phyloP scores from a whole-genome alignment of 768 basidiomycete genomes.

The Pseudohyphozyma bogoriensis region DNA sequence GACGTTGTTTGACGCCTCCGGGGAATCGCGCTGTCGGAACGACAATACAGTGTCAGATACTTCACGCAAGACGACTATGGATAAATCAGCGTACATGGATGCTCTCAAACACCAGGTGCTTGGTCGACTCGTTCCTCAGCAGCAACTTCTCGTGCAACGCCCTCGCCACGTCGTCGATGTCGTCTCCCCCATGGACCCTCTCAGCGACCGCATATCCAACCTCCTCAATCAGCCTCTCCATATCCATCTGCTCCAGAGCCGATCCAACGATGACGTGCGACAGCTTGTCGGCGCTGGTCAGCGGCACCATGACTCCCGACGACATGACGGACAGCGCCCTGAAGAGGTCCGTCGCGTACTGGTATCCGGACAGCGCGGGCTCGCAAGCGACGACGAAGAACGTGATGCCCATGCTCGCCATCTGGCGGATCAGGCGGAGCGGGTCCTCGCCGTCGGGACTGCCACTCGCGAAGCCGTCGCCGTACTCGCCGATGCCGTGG shows the following conservation, averaged over 20 bases:
- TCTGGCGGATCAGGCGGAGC: slow-evolving; percentile 67
- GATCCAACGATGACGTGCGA: slow-evolving; percentile 93
- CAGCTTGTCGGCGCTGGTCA: slow-evolving; percentile 87
- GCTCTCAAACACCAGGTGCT: slow-evolving; percentile 89
- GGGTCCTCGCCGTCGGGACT: slow-evolving; percentile 83
- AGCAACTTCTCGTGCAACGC: slow-evolving; percentile 86
- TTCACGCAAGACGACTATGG: too few species aligned
- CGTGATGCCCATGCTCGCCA: slow-evolving; percentile 85
- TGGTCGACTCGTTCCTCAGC: slow-evolving; percentile 89
- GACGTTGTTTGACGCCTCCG: slow-evolving; percentile 83
- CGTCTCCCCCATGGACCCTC: slow-evolving; percentile 81
- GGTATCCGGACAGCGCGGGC: slow-evolving; percentile 85
- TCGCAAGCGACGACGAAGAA: slow-evolving; percentile 99
- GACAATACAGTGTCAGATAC: neutral
- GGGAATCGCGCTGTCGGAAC: slow-evolving; percentile 53
- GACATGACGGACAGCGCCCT: slow-evolving; percentile 85
- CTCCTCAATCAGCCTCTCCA: slow-evolving; percentile 91
- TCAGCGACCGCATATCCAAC: slow-evolving; percentile 88
- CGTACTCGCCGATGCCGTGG: slow-evolving; percentile 71
- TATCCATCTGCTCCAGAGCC: slow-evolving; percentile 93
- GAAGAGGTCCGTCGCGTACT: slow-evolving; percentile 71
- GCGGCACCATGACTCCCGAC: slow-evolving; percentile 82
- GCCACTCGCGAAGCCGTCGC: slow-evolving; percentile 64
- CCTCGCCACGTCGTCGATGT: slow-evolving; percentile 91
- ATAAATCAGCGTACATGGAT: slow-evolving; percentile 50